Percentiles rank a stretch among this genome's conserved stretches.
Conservation (phyloP, 371 early-diverging fungal genomes). For the Mucor velutinosus region DNA sequence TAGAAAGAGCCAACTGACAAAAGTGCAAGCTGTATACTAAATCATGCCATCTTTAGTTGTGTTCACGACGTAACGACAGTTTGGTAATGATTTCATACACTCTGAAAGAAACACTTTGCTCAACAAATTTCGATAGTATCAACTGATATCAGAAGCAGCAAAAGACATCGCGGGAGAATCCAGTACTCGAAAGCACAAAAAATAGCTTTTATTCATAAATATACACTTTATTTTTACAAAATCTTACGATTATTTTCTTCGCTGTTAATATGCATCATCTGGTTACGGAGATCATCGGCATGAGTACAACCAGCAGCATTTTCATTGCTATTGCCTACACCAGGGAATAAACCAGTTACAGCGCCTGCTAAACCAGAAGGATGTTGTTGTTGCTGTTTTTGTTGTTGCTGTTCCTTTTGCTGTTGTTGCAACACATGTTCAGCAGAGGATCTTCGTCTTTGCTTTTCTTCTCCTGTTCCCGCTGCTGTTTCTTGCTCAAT, state of each 20-base stretch:
- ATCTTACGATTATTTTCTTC: constrained; percentile 10
- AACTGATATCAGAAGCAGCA: constrained; percentile 14
- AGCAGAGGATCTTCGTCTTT: constrained; percentile 14
- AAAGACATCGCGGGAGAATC: constrained; percentile 16
- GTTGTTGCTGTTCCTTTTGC: constrained; percentile 3
- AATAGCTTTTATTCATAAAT: background rate
- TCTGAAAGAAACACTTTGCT: background rate
- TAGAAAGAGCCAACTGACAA: background rate
- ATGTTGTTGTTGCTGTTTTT: background rate
- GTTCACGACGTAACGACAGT: constrained; percentile 27
- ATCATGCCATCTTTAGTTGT: constrained; percentile 5
- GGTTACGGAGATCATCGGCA: constrained; percentile 33
- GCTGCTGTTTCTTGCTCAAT: background rate
- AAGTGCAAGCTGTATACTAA: background rate
- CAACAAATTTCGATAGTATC: constrained; percentile 3
- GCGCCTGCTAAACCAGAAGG: constrained; percentile 36
- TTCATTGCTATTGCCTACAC: constrained; percentile 17
- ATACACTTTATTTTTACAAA: background rate
- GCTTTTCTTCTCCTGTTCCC: background rate
- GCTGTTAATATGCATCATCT: constrained; percentile 29
- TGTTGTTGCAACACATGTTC: background rate
- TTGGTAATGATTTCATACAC: constrained; percentile 13
- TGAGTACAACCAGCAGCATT: constrained; percentile 26
- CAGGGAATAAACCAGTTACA: constrained; percentile 40
- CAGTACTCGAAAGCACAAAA: constrained; percentile 5